Evolutionary conservation across 2,329 filamentous ascomycete species (phyloP).

Genomic region (Diatrype stigma): DNA sequence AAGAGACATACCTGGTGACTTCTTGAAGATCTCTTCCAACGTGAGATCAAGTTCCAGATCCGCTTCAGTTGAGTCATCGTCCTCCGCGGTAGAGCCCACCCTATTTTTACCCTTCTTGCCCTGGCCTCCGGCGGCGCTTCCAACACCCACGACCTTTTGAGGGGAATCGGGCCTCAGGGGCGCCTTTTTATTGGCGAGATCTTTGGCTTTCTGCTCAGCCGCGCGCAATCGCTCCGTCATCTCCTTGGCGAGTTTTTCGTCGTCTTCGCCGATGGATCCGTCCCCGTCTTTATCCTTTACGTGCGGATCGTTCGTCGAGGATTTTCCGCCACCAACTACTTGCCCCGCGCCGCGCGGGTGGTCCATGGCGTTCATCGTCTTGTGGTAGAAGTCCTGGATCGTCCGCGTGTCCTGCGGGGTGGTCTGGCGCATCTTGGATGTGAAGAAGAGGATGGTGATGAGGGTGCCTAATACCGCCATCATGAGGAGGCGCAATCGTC

Average conservation of each 20-base stretch:
- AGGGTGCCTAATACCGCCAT: conserved; percentile 62
- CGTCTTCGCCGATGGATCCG: conserved; percentile 53
- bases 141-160: conserved; percentile 54
- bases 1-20: conserved; percentile 67
- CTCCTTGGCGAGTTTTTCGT: conserved; percentile 46
- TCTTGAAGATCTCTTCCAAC: conserved; percentile 76
- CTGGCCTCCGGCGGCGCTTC: conserved; percentile 53
- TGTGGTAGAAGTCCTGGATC: conserved; percentile 55
- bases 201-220: conserved; percentile 66
- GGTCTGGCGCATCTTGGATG: conserved; percentile 52
- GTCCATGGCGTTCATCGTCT: conserved; percentile 54
- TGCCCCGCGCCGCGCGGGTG: conserved; percentile 30
- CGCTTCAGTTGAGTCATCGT: conserved; percentile 30
- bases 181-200: conserved; percentile 63
- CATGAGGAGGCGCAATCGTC: conserved; percentile 64
- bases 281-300: conserved; percentile 51
- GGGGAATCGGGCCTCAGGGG: conserved; percentile 57
- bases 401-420: conserved; percentile 40
- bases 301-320: conserved; percentile 32
- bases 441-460: conserved; percentile 69
- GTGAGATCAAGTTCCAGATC: conserved; percentile 64
- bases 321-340: conserved; percentile 36
- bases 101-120: conserved; percentile 33
- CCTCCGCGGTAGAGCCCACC: conserved; percentile 48
- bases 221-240: conserved; percentile 62